Evolutionary conservation across 495 filamentous ascomycete species (phyloP).

Genomic region (Thozetella sp.): DNA sequence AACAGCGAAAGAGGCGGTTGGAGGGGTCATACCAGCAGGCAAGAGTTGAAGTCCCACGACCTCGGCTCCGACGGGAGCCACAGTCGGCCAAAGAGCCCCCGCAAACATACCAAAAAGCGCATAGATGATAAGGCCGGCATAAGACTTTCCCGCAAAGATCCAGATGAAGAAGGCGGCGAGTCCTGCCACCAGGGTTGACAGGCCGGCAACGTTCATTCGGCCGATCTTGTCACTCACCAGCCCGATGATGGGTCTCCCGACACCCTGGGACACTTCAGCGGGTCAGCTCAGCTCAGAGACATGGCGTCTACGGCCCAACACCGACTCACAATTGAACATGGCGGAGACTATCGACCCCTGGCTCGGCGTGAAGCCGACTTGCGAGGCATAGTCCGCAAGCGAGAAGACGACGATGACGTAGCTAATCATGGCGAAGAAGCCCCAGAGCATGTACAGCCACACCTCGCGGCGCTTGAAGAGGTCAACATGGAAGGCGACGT

Average conservation of each 20-base stretch:
- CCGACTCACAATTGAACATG: conserved; percentile 68
- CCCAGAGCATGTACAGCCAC: conserved; percentile 67
- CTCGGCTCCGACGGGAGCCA: conserved; percentile 75
- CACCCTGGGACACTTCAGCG: conserved; percentile 37
- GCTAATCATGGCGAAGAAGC: conserved; percentile 69
- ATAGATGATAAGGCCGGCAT: conserved; percentile 70
- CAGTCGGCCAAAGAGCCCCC: conserved; percentile 74
- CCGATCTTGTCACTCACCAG: conserved; percentile 67
- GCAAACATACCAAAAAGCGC: conserved; percentile 70
- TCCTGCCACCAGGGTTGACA: conserved; percentile 61
- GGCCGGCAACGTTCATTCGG: conserved; percentile 65
- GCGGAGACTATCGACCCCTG: conserved; percentile 75
- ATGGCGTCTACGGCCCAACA: conserved; percentile 36
- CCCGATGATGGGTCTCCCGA: conserved; percentile 65
- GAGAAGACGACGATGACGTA: conserved; percentile 76
- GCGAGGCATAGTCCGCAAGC: conserved; percentile 66
- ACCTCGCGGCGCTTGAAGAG: conserved; percentile 65
- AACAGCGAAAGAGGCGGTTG: neutral
- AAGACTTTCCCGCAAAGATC: conserved; percentile 64
- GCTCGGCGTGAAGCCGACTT: conserved; percentile 61
- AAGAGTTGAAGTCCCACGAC: conserved; percentile 74
- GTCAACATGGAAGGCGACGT: conserved; percentile 63
- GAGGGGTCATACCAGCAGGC: conserved; percentile 52
- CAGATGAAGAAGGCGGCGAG: conserved; percentile 68
- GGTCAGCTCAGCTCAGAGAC: neutral